Percentiles rank a stretch among this genome's conserved stretches.
Evolutionary conservation across 805 yeast genomes (phyloP).

Genomic region (Cyberlindnera maclurae): DNA sequence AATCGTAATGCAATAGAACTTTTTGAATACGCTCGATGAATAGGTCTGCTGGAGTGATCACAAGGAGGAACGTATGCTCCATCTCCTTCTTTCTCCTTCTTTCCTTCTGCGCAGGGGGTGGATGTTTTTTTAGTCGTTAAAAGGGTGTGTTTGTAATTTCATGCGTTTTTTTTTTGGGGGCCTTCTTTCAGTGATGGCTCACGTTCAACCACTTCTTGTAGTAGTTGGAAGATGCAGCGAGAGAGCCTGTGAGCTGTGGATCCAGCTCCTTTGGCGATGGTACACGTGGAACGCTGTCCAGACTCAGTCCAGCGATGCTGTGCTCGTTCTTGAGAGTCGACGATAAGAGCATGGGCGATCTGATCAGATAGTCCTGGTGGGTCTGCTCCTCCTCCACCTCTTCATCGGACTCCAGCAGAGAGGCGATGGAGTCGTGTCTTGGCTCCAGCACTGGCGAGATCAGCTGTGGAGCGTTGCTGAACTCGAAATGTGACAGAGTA

Average conservation of each 20-base stretch:
- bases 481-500: constrained; percentile 19
- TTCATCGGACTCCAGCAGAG: constrained; percentile 12
- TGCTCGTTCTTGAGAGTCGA: constrained; percentile 19
- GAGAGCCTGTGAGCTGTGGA: constrained; percentile 14
- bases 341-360: constrained; percentile 21
- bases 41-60: too few relatives aligned
- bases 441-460: constrained; percentile 26
- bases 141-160: too few relatives aligned
- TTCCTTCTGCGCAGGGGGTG: too few relatives aligned
- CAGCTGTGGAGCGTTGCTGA: constrained; percentile 23
- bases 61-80: too few relatives aligned
- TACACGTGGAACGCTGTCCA: constrained; percentile 20
- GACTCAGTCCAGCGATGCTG: constrained; percentile 20
- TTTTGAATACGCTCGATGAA: too few relatives aligned
- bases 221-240: constrained; percentile 24
- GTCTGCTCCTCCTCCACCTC: constrained; percentile 11
- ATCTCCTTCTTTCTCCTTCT: too few relatives aligned
- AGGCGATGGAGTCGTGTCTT: constrained; percentile 20
- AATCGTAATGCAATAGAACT: too few relatives aligned
- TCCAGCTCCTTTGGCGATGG: constrained; percentile 6
- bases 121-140: background rate
- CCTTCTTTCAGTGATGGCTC: background rate
- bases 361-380: constrained; percentile 22
- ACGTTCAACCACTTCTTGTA: constrained; percentile 24
- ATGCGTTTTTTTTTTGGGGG: too few relatives aligned